Conservation (phyloP, 2,329 filamentous ascomycete genomes). For the Cladophialophora immunda region DNA sequence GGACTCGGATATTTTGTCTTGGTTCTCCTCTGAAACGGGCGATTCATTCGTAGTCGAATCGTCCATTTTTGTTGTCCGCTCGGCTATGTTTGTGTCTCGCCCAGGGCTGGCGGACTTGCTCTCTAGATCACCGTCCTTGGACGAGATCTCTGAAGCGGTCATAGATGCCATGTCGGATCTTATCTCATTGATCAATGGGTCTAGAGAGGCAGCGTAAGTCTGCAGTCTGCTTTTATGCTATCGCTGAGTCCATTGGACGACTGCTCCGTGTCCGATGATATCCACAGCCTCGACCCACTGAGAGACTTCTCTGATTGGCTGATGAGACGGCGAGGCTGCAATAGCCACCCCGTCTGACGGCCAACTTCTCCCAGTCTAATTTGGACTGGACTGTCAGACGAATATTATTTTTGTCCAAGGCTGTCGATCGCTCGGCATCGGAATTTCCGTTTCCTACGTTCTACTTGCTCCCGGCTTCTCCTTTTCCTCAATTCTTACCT, state of each 20-base stretch:
- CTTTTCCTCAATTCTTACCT: background rate
- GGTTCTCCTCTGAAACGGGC: background rate
- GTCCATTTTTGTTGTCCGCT: background rate
- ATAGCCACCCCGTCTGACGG: background rate
- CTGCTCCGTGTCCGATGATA: constrained; percentile 9
- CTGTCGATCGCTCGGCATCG: background rate
- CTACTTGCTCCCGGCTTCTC: background rate
- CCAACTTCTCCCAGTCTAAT: background rate
- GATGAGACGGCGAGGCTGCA: background rate
- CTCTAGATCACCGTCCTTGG: background rate
- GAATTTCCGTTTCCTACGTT: background rate
- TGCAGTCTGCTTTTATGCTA: background rate
- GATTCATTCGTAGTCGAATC: background rate
- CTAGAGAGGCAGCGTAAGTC: background rate
- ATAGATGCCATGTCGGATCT: background rate
- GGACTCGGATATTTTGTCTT: background rate
- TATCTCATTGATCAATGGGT: background rate
- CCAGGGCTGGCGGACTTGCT: background rate
- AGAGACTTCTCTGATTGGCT: background rate
- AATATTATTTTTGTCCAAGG: background rate
- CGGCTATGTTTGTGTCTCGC: background rate
- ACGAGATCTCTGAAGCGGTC: background rate
- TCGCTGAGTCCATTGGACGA: background rate
- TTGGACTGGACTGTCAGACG: background rate
- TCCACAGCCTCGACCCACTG: background rate